A percentile compares a stretch with the other conserved stretches of the same genome.
Evolutionary conservation across 2,329 filamentous ascomycete species (phyloP).

Genomic region (Ophiostoma sp.): DNA sequence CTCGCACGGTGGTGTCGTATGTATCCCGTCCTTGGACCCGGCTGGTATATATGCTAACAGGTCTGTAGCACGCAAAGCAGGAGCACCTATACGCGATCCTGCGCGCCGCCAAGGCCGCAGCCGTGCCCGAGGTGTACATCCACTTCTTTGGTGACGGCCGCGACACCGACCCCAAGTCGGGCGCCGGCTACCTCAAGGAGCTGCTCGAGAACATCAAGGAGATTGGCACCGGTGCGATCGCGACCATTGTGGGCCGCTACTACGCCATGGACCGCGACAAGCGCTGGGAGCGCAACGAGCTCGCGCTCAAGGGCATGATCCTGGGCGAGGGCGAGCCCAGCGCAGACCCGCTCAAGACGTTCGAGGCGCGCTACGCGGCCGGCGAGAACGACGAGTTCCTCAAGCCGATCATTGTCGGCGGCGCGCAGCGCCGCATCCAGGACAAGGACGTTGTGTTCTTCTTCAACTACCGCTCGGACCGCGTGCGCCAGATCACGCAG

Average conservation of each 20-base stretch:
- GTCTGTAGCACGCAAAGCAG: constrained; percentile 78
- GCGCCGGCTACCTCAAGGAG: constrained; percentile 79
- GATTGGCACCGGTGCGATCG: constrained; percentile 78
- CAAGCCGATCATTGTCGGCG: constrained; percentile 92
- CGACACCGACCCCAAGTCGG: constrained; percentile 96
- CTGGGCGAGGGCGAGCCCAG: constrained; percentile 81
- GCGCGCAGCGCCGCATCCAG: constrained; percentile 78
- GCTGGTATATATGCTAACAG: not conserved
- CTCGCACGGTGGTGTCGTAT: constrained; percentile 85
- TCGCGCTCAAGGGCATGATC: constrained; percentile 82
- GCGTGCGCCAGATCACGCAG: constrained; percentile 93
- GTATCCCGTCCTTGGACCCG: constrained; percentile 5
- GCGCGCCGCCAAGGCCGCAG: constrained; percentile 80
- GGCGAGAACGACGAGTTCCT: constrained; percentile 95
- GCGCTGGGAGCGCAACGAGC: constrained; percentile 92
- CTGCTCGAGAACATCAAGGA: constrained; percentile 76
- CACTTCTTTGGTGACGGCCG: constrained; percentile 99
- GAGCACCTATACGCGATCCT: constrained; percentile 84
- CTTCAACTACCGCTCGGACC: constrained; percentile 99
- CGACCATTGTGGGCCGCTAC: constrained; percentile 91
- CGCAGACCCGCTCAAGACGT: constrained; percentile 75
- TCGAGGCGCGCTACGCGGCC: constrained; percentile 82
- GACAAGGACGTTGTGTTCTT: constrained; percentile 95
- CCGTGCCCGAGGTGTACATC: constrained; percentile 87
- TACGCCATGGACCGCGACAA: constrained; percentile 99